Base-by-base conservation (phyloP, 208 protist genomes). In the Paratrypanosoma confusum region DNA sequence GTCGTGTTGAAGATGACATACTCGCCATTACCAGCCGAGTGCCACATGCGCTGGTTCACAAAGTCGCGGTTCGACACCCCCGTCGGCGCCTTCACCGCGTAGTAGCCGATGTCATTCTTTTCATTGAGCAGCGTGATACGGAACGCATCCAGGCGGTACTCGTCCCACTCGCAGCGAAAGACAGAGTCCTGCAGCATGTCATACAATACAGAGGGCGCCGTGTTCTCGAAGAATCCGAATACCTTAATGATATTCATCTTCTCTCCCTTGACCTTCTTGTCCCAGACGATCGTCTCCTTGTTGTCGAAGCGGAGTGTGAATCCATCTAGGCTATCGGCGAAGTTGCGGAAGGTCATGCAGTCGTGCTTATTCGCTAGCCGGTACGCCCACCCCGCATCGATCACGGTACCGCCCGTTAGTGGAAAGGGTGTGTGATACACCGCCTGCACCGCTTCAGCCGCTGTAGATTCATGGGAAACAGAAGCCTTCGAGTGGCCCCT, bases 71-170 rank as follows among this genome's bases (percentile, higher is more conserved):
- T 81, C 1, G 70, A 42, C 14, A 93, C 73, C 11, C 78, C 52
- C 29, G 82, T 41, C 3, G 81, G 82, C n/a, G 67, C 72, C 49
- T 80, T 85, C 0, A 63, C 82, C 1, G 80, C 81, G 53, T 95
- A 95, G 66, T 95, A 95, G 38, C 87, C 82, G 25, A 95, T 82
- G 43, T 95, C 87, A n/a, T 84, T 90, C 17, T 55, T 70, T 5
- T 46, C 5, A 42, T 82, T 57, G 41, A 95, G 39, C 17, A 60
- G 51, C 6, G 66, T 62, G 32, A 95, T 68, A 35, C 72, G 65
- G 39, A 81, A 90, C 2, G 75, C 80, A 47, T 88, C 76, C 17
- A 71, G 42, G 7, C 81, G 68, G 28, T 68, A 73, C 3, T 39
- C 51, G 47, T 95, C 87, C 83, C 87, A 95, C 31, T 61, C 13